Evolutionary conservation across 495 filamentous ascomycete genomes (phyloP).

Genomic region (Parathielavia hyrcaniae): DNA sequence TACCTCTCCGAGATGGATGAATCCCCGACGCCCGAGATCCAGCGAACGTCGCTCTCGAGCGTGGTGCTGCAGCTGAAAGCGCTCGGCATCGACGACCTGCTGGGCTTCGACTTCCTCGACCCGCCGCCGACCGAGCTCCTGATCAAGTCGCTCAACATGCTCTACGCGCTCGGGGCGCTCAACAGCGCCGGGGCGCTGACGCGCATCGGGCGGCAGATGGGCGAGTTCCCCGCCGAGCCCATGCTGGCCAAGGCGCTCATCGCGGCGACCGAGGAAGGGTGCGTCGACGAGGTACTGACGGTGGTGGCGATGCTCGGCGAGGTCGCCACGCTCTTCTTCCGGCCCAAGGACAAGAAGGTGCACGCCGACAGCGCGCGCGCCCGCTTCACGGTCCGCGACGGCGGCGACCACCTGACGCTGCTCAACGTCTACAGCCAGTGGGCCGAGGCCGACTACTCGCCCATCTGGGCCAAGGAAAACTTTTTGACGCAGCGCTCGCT

Average conservation of each 20-base stretch:
- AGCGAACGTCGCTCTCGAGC: slow-evolving; percentile 77
- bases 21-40: slow-evolving; percentile 89
- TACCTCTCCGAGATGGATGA: slow-evolving; percentile 94
- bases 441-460: slow-evolving; percentile 86
- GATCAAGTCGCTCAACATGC: slow-evolving; percentile 82
- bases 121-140: slow-evolving; percentile 86
- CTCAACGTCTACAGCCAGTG: slow-evolving; percentile 98
- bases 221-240: slow-evolving; percentile 90
- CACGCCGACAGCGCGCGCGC: slow-evolving; percentile 90
- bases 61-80: slow-evolving; percentile 84
- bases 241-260: slow-evolving; percentile 90
- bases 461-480: slow-evolving; percentile 87
- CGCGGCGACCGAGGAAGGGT: slow-evolving; percentile 80
- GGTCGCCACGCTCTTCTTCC: slow-evolving; percentile 82
- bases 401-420: slow-evolving; percentile 83
- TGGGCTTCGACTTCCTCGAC: slow-evolving; percentile 97
- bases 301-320: slow-evolving; percentile 94
- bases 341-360: slow-evolving; percentile 95
- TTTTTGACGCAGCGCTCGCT: slow-evolving; percentile 87
- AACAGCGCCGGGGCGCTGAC: slow-evolving; percentile 88
- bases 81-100: slow-evolving; percentile 86
- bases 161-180: slow-evolving; percentile 85
- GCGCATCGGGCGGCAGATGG: slow-evolving; percentile 90
- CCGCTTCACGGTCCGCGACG: slow-evolving; percentile 86
- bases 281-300: slow-evolving; percentile 90